These are phyloP conservation scores for Metschnikowia orientalis DNA, from an alignment of 805 yeast genomes.

Conservation along the genomic window DNA sequence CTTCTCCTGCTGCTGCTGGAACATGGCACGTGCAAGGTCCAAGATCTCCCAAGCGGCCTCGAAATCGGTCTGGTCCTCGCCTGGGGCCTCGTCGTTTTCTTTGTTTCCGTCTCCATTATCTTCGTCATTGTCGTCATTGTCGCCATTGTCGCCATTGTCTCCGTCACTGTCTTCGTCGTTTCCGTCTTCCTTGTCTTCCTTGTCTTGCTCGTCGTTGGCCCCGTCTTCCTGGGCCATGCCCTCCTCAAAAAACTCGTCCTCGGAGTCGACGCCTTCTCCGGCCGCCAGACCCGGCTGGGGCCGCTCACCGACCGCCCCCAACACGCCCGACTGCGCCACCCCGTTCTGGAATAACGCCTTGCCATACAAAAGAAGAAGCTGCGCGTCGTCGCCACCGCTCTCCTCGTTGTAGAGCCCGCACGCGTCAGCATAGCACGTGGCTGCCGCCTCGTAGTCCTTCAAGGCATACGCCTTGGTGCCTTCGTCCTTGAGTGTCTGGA, in stretches of 20 bases:
- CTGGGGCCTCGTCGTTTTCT: constrained; percentile 22
- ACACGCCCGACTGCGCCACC: constrained; percentile 65
- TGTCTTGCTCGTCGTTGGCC: constrained; percentile 15
- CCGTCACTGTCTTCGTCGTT: constrained; percentile 11
- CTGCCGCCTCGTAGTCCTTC: constrained; percentile 64
- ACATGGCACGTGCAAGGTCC: constrained; percentile 70
- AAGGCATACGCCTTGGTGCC: constrained; percentile 65
- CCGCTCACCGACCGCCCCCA: constrained; percentile 43
- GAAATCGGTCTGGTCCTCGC: constrained; percentile 62
- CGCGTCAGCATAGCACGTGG: constrained; percentile 66
- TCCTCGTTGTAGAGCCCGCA: constrained; percentile 52
- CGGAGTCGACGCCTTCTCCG: constrained; percentile 8
- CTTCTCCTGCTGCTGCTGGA: constrained; percentile 42
- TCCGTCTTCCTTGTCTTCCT: constrained; percentile 11
- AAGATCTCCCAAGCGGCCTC: constrained; percentile 86
- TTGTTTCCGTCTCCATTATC: constrained; percentile 22
- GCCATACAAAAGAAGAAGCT: constrained; percentile 71
- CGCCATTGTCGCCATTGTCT: constrained; percentile 12
- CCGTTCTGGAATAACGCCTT: constrained; percentile 76
- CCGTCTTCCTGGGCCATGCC: constrained; percentile 8
- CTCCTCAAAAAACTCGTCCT: constrained; percentile 15
- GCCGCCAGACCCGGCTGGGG: constrained; percentile 1
- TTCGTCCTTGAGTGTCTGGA: constrained; percentile 34
- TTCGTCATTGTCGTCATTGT: constrained; percentile 19
- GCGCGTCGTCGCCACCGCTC: constrained; percentile 63